Evolutionary conservation across 73 alveolate species (phyloP).

Genomic region (Paraurostyla sp.): DNA sequence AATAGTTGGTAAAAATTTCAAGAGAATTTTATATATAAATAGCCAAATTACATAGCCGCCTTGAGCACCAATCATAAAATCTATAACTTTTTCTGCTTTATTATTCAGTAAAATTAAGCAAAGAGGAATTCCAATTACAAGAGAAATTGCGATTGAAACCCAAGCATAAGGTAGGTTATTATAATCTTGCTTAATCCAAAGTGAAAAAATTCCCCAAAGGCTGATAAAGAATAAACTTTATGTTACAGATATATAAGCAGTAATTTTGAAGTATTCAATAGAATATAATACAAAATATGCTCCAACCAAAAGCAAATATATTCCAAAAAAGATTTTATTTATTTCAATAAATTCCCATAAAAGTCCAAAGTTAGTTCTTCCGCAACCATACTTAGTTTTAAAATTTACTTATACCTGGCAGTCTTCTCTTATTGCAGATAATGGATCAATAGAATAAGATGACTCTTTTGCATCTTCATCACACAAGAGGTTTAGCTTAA

Average conservation of each 20-base stretch:
- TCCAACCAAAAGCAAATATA: neutral
- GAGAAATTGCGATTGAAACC: neutral
- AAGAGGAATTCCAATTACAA: neutral
- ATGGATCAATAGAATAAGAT: neutral
- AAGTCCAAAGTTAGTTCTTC: neutral
- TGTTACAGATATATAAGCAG: neutral
- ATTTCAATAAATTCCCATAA: slow-evolving; percentile 40
- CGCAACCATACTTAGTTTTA: slow-evolving; percentile 23
- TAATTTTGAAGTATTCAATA: neutral
- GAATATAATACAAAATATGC: neutral
- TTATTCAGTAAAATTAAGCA: neutral
- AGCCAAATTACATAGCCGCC: neutral
- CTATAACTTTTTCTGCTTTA: neutral
- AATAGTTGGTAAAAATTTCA: neutral
- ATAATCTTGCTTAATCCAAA: slow-evolving; percentile 21
- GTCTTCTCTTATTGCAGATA: neutral
- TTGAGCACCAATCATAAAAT: slow-evolving; percentile 17
- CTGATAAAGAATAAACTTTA: neutral
- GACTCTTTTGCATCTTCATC: neutral
- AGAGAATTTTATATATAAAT: neutral
- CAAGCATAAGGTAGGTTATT: neutral
- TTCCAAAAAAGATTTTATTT: neutral
- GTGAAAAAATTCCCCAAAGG: neutral
- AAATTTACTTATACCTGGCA: neutral
- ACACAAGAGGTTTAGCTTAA: neutral